These are phyloP conservation scores for Ramalina peruviana DNA, from an alignment of 495 filamentous ascomycete species.

Conservation along the genomic window DNA sequence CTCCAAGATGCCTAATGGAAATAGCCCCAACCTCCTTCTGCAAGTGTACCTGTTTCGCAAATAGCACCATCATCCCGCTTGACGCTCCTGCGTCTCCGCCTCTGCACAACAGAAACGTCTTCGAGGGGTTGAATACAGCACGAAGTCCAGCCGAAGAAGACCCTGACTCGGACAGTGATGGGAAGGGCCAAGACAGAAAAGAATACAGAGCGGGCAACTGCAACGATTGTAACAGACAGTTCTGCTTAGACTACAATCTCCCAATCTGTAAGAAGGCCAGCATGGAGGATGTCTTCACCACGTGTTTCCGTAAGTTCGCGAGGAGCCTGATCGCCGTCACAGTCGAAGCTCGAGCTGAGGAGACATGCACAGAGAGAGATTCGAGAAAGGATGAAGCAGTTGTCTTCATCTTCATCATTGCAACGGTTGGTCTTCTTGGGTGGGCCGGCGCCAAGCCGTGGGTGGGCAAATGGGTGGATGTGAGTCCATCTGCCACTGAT, in stretches of 20 bases:
- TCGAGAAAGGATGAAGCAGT: conserved; percentile 80
- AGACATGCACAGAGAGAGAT: conserved; percentile 49
- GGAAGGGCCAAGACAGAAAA: conserved; percentile 19
- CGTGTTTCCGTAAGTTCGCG: conserved; percentile 61
- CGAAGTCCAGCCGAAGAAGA: background rate
- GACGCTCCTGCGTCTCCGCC: conserved; percentile 30
- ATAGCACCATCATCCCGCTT: conserved; percentile 79
- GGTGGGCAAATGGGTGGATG: conserved; percentile 44
- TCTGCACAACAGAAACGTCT: conserved; percentile 13
- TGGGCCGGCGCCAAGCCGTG: conserved; percentile 66
- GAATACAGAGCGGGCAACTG: conserved; percentile 40
- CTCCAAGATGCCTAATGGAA: background rate
- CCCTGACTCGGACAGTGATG: background rate
- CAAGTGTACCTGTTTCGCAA: conserved; percentile 92
- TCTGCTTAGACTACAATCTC: conserved; percentile 72
- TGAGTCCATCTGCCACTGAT: conserved; percentile 18
- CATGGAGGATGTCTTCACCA: conserved; percentile 76
- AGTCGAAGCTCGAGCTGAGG: background rate
- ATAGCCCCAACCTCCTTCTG: conserved; percentile 65
- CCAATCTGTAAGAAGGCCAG: conserved; percentile 77
- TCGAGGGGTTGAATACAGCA: conserved; percentile 4
- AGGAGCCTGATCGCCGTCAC: background rate
- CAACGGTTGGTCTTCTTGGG: conserved; percentile 65
- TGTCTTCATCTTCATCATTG: conserved; percentile 81
- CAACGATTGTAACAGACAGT: conserved; percentile 79